Conservation (phyloP, 2,329 filamentous ascomycete species). For the Apiospora hydei region DNA sequence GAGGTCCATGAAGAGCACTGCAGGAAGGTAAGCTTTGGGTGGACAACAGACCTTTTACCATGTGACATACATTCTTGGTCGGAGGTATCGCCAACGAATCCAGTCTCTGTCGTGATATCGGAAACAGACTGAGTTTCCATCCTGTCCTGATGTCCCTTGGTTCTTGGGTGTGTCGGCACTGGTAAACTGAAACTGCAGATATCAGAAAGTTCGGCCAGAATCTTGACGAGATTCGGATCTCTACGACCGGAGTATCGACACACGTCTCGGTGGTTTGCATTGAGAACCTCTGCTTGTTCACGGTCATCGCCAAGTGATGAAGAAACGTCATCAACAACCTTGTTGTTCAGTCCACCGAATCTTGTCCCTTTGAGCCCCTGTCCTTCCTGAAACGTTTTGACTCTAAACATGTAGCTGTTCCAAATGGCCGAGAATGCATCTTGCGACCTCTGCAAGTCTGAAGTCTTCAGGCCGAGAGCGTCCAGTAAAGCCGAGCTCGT, state of each 20-base stretch:
- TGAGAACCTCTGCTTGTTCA: constrained; percentile 31
- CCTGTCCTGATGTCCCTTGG: not conserved
- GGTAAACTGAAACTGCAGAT: not conserved
- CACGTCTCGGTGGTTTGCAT: constrained; percentile 33
- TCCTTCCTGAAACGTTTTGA: constrained; percentile 35
- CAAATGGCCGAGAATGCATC: constrained; percentile 32
- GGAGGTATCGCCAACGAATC: too few species aligned
- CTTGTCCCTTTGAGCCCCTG: constrained; percentile 28
- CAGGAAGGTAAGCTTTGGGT: too few species aligned
- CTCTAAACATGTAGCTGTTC: constrained; percentile 30
- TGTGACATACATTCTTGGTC: too few species aligned
- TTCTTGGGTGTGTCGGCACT: accelerated
- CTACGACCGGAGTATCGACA: constrained; percentile 27
- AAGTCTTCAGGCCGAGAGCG: constrained; percentile 8
- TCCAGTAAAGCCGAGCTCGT: not conserved
- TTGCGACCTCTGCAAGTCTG: constrained; percentile 32
- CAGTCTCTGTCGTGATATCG: too few species aligned
- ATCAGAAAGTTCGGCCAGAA: not conserved
- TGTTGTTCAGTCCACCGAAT: constrained; percentile 28
- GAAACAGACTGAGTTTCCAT: not conserved
- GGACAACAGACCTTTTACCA: too few species aligned
- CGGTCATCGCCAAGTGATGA: constrained; percentile 31
- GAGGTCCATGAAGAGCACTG: not conserved
- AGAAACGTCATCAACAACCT: constrained; percentile 32
- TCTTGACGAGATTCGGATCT: not conserved